A percentile compares a stretch with the other conserved stretches of the same genome.
These are phyloP conservation scores for Crithidia thermophila DNA, from an alignment of 208 protist genomes.

Conservation along the genomic window DNA sequence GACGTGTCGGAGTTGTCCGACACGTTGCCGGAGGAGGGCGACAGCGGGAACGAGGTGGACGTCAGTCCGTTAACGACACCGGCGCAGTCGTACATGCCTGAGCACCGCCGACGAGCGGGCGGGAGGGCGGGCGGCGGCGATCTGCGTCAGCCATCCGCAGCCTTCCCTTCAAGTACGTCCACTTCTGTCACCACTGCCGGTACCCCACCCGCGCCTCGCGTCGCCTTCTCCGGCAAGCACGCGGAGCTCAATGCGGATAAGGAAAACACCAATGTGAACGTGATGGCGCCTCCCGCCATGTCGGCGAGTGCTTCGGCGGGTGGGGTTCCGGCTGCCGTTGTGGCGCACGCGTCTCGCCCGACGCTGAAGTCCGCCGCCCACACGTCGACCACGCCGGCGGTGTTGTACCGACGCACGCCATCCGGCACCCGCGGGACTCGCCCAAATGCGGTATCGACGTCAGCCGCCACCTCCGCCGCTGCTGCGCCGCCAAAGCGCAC, in stretches of 20 bases:
- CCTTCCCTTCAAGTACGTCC: background rate
- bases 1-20: background rate
- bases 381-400: background rate
- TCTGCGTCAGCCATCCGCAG: background rate
- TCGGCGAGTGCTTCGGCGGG: background rate
- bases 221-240: background rate
- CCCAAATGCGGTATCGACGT: too few species aligned
- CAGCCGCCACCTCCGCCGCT: too few species aligned
- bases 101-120: background rate
- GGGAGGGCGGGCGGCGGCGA: background rate
- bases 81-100: constrained; percentile 21
- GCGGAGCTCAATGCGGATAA: background rate
- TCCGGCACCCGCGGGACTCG: background rate
- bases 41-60: constrained; percentile 9
- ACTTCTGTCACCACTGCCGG: background rate
- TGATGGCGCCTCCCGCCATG: background rate
- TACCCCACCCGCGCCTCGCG: background rate
- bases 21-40: background rate
- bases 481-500: background rate
- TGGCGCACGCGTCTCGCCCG: background rate
- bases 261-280: constrained; percentile 8
- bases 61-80: constrained; percentile 25
- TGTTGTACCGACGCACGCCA: background rate
- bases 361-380: background rate
- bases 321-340: background rate